Evolutionary conservation across 306 rosid genomes (phyloP), one percentile per base, ranked within the genome.

Genomic region (Castanospermum australe): DNA sequence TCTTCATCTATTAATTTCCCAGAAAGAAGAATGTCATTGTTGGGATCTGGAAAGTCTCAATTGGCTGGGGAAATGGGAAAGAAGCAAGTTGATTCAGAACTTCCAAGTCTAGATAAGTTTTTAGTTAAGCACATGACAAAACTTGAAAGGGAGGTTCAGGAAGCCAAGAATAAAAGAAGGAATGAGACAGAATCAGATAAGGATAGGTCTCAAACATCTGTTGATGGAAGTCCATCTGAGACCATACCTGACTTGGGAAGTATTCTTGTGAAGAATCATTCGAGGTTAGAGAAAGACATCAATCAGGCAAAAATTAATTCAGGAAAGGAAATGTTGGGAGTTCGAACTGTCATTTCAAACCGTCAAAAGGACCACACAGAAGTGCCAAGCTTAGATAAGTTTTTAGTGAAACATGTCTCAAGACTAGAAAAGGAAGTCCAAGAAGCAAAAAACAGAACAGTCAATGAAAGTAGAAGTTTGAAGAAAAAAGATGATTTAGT

Each of bases 31-130:
- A 77, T 82, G 76, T 83, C 91, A 24, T 54, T 87, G 10, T 36
- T 83, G 25, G 89, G 83, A 75, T 76, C 71, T 4, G 84, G 86
- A 24, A 90, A 86, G 60, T 20, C 69, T 24, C 77, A 78, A 63
- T 50, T 72, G 47, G 76, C 76, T 67, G 83, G 71, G 36, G 85
- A 82, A 38, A 76, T 21, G 24, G 79, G 85, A 74, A 92, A 79
- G 81, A 87, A 87, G 84, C 88, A 84, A 83, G 81, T 38, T 24
- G 90, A 83, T 79, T 57, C 88, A 25, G 92, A 89, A 73, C 76
- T 93, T 54, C 99, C 97, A 39, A 90, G 99, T 84, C 88, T 95
- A 11, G 99, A 95, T 83, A 95, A 95, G 77, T 87, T 86, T 74
- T 76, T 95, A 81, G 97, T 93, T 22, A 95, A 93, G 86, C 97